Conservation (phyloP, 2,329 filamentous ascomycete species). For the Zymoseptoria tritici region DNA sequence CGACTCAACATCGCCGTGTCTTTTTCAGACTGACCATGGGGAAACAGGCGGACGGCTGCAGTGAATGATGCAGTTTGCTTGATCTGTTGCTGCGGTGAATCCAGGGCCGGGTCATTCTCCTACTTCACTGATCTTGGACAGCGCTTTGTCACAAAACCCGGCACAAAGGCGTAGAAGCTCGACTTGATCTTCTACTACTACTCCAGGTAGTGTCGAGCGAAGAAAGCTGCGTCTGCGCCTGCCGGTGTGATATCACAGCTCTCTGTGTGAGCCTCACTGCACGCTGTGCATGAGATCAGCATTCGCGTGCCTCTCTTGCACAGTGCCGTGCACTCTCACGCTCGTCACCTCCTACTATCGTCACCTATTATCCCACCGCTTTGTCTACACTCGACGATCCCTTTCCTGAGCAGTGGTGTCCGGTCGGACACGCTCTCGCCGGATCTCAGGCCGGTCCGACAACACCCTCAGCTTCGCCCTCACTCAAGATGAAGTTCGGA, state of each 20-base stretch:
- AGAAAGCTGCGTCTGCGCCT: not conserved
- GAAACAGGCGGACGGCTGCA: not conserved
- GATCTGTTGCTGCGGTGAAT: not conserved
- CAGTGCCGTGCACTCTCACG: not conserved
- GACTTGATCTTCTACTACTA: not conserved
- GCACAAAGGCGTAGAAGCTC: not conserved
- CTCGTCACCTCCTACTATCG: not conserved
- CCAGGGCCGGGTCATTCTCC: too few relatives aligned
- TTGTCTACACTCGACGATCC: not conserved
- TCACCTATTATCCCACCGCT: not conserved
- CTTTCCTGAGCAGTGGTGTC: not conserved
- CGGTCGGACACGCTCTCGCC: not conserved
- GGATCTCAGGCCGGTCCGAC: not conserved
- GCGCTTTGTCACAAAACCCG: not conserved
- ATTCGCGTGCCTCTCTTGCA: not conserved
- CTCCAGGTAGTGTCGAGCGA: not conserved
- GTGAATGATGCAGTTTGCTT: not conserved
- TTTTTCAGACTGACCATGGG: not conserved
- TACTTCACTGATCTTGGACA: not conserved
- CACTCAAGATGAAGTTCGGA: constrained; percentile 35
- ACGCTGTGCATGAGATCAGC: not conserved
- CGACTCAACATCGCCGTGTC: not conserved
- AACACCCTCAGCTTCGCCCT: not conserved
- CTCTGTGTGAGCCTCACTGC: not conserved
- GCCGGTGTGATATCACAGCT: not conserved